Evolutionary conservation across 495 filamentous ascomycete genomes (phyloP).

Genomic region (Lichina pygmaea): DNA sequence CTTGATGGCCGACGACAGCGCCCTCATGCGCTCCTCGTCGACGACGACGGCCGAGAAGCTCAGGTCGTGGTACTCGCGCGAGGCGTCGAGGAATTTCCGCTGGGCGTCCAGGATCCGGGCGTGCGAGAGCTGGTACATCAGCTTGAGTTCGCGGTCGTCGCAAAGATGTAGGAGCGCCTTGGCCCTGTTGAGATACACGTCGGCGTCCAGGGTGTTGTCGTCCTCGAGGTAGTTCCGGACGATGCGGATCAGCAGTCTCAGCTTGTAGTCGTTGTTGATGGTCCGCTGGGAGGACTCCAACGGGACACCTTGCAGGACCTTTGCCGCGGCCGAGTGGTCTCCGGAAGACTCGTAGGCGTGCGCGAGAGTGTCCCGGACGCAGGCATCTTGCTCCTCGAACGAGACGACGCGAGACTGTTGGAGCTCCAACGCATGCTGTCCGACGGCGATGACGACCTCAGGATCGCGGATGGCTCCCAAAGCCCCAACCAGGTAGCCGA

Average conservation of each 20-base stretch:
- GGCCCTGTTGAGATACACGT: conserved; percentile 69
- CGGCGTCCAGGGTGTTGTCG: conserved; percentile 67
- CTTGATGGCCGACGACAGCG: conserved; percentile 66
- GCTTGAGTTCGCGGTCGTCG: conserved; percentile 34
- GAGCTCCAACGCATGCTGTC: conserved; percentile 34
- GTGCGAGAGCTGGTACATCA: conserved; percentile 74
- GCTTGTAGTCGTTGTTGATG: conserved; percentile 52
- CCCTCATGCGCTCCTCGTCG: conserved; percentile 62
- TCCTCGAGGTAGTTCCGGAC: conserved; percentile 85
- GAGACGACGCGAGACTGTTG: conserved; percentile 40
- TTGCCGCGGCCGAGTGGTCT: conserved; percentile 53
- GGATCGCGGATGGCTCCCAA: conserved; percentile 26
- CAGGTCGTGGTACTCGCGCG: conserved; percentile 63
- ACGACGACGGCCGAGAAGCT: conserved; percentile 47
- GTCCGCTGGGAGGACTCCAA: conserved; percentile 68
- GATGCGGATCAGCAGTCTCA: conserved; percentile 71
- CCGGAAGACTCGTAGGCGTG: conserved; percentile 60
- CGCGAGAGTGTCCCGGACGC: conserved; percentile 56
- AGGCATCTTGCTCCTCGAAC: conserved; percentile 61
- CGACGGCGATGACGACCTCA: conserved; percentile 40
- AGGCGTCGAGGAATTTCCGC: conserved; percentile 73
- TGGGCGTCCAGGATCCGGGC: conserved; percentile 82
- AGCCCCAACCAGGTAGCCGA: conserved; percentile 34
- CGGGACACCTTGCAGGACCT: conserved; percentile 54
- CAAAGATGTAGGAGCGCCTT: conserved; percentile 73